A percentile compares a stretch with the other conserved stretches of the same genome.
Evolutionary conservation across 2,329 filamentous ascomycete species (phyloP).

Genomic region (Neonectria coccinea): DNA sequence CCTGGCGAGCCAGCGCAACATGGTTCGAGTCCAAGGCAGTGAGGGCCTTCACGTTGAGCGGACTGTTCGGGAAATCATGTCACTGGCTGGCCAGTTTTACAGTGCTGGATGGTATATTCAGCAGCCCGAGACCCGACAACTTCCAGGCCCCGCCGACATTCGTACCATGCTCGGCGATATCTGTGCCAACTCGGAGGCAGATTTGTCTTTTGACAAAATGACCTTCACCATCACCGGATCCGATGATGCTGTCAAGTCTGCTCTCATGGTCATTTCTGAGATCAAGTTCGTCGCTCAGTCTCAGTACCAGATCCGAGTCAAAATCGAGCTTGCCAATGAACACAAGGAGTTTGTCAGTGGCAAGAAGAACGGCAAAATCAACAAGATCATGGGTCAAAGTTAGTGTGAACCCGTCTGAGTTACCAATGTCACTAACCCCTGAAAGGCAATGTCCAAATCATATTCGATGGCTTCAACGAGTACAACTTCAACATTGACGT

Average conservation of each 20-base stretch:
- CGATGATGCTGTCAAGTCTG: slow-evolving; percentile 94
- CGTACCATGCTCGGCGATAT: slow-evolving; percentile 94
- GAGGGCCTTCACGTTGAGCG: slow-evolving; percentile 95
- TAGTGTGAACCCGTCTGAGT: slow-evolving; percentile 16
- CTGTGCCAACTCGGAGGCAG: slow-evolving; percentile 94
- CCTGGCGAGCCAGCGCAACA: slow-evolving; percentile 84
- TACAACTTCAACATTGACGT: slow-evolving; percentile 99
- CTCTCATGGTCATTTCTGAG: slow-evolving; percentile 93
- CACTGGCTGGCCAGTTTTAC: slow-evolving; percentile 95
- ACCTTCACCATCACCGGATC: slow-evolving; percentile 95
- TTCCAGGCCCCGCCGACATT: slow-evolving; percentile 77
- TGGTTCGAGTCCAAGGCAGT: slow-evolving; percentile 90
- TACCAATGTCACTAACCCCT: slow-evolving; percentile 38
- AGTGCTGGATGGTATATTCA: slow-evolving; percentile 96
- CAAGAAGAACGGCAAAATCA: slow-evolving; percentile 99
- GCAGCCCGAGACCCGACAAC: slow-evolving; percentile 73
- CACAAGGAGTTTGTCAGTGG: slow-evolving; percentile 99
- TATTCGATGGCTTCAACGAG: slow-evolving; percentile 99
- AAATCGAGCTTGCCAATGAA: slow-evolving; percentile 98
- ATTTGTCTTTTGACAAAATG: slow-evolving; percentile 93
- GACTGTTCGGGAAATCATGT: slow-evolving; percentile 96
- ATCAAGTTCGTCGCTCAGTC: slow-evolving; percentile 88
- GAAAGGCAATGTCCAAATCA: slow-evolving; percentile 91
- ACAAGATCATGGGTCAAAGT: slow-evolving; percentile 99
- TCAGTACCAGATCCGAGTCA: slow-evolving; percentile 94